Evolutionary conservation across 2,329 filamentous ascomycete species (phyloP), one percentile per base, ranked within the genome.

Genomic region (Arthroderma uncinatum): DNA sequence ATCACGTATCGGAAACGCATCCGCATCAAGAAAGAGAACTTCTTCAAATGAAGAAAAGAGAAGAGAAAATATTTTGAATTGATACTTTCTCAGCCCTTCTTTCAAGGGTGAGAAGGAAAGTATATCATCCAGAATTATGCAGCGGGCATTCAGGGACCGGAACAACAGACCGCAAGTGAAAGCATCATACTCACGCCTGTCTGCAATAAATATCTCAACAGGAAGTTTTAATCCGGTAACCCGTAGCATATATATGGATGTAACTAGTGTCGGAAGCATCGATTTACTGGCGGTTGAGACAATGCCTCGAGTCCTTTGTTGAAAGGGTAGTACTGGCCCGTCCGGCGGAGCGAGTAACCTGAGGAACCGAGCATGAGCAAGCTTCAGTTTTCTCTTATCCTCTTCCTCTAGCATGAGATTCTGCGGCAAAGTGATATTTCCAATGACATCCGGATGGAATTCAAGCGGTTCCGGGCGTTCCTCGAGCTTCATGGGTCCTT

Each of bases 41-140:
- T 82, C 74, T 63, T 82, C 77, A 61, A 82, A 83, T 2, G 79
- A 78, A 1, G 80, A 82, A 60, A 82, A 78, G 2, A 83, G 69
- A 16, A 83, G 75, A 2, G 80, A 73, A 61, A 82, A 77, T 37
- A 78, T 73, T 65, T 83, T 82, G 69, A 78, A 77, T 63, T 83
- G 80, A 60, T 79, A 82, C 54, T 64, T 65, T 57, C 82, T 76
- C 8, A 85, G 84, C 1, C 85, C 85, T 56, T 84, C 76, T 30
- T 76, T 73, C 59, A 60, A 42, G 4, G 58, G 58, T 2, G 60
- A 60, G 39, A 55, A 54, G 63, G 74, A 81, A 55, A 74, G 70
- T 42, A 63, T 60, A 9, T 63, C 58, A 42, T 57, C 56, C 36
- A 64, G 52, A 36, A 60, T 57, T 19, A 62, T 54, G 61, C 70